phyloP scores from a whole-genome alignment of 306 rosid species.

The Corylus heterophylla region DNA sequence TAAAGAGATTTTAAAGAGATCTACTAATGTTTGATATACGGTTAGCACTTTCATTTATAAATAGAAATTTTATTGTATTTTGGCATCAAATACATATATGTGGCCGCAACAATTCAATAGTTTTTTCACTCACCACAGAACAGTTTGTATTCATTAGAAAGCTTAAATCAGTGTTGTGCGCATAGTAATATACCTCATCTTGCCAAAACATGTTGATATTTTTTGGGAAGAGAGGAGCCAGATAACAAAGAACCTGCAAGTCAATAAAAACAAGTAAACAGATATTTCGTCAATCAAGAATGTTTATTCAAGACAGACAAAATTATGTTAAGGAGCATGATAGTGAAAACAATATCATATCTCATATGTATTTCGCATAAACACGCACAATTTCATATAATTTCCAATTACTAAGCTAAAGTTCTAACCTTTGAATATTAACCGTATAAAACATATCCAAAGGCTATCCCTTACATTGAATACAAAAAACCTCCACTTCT shows the following conservation, averaged over 20 bases:
- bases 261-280: constrained; percentile 29
- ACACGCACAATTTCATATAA: not conserved
- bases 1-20: not conserved
- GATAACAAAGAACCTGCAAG: constrained; percentile 73
- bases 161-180: constrained; percentile 11
- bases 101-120: not conserved
- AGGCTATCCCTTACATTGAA: not conserved
- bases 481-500: not conserved
- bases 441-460: not conserved
- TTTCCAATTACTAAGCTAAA: not conserved
- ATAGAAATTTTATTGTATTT: not conserved
- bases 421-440: not conserved
- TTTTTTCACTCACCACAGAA: not conserved
- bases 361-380: too few relatives aligned
- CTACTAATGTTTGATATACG: not conserved
- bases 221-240: constrained; percentile 93
- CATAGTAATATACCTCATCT: constrained; percentile 75
- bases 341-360: not conserved
- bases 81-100: not conserved
- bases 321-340: not conserved
- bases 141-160: constrained; percentile 3
- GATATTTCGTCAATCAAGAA: constrained; percentile 23
- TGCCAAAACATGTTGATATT: constrained; percentile 82
- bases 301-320: not conserved
- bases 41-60: not conserved